phyloP scores from a whole-genome alignment of 805 yeast species.

The Cyberlindnera lachancei region DNA sequence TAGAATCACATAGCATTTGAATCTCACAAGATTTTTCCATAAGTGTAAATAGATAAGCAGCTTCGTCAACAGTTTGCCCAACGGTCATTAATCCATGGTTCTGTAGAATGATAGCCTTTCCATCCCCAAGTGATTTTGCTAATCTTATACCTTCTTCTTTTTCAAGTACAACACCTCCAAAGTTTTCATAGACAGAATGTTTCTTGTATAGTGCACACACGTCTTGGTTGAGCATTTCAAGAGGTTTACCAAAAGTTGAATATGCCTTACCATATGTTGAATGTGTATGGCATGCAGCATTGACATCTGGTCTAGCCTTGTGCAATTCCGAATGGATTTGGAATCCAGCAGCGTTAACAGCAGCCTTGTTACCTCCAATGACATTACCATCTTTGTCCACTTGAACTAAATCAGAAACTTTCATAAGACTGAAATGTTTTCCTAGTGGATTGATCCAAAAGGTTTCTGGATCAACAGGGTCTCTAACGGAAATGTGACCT shows the following conservation, averaged over 20 bases:
- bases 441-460: conserved; percentile 90
- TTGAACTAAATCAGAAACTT: conserved; percentile 56
- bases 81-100: conserved; percentile 71
- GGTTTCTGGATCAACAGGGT: conserved; percentile 71
- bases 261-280: conserved; percentile 59
- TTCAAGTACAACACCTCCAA: conserved; percentile 76
- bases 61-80: conserved; percentile 67
- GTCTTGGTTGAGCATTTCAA: conserved; percentile 80
- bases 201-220: conserved; percentile 57
- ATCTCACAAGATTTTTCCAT: conserved; percentile 60
- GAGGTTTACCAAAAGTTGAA: conserved; percentile 54
- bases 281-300: conserved; percentile 69
- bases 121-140: conserved; percentile 51
- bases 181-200: conserved; percentile 58
- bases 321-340: conserved; percentile 63
- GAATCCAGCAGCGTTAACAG: conserved; percentile 65
- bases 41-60: conserved; percentile 56
- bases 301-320: conserved; percentile 60
- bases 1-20: conserved; percentile 58
- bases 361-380: conserved; percentile 47
- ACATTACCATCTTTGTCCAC: conserved; percentile 57
- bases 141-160: conserved; percentile 53
- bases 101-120: conserved; percentile 51
- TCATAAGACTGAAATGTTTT: conserved; percentile 58
- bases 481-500: conserved; percentile 82